Evolutionary conservation across 805 yeast genomes (phyloP), one percentile per base, ranked within the genome.

Genomic region (Ogataea chonburiensis): DNA sequence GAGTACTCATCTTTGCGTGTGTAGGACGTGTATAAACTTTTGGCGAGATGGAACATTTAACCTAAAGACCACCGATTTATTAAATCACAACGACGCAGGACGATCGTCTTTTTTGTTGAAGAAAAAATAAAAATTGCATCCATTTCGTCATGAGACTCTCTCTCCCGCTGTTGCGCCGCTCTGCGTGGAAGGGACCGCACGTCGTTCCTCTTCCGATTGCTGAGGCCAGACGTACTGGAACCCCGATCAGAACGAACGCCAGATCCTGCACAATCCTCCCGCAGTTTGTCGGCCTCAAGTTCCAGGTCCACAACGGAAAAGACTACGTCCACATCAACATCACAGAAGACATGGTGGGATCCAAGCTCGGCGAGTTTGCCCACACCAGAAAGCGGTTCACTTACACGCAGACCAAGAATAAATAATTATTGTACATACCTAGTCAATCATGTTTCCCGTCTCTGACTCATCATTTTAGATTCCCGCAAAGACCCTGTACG

Each of bases 341-440:
- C 18, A 77, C 83, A 7, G 97, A 93, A 58, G 93, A 93, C 52
- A 93, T 93, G 98, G 96, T 93, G 42, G 98, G 98, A 13, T 76
- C 81, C 49, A 93, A 91, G 59, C 67, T 93, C 38, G 98, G 98
- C 2, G 97, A 91, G 61, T 93, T 86, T 68, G 95, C 95, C 2
- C 86, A 89, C 37, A 93, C 98, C 1, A 77, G 98, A 64, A 86
- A 86, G 75, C 78, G 82, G 58, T 86, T 86, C 64, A 78, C 75
- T 45, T 88, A 85, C 66, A 84, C 88, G 34, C 84, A 75, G 61
- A 77, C 88, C 21, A 82, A 82, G 71, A 82, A 81, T 55, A 74
- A 68, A 53, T 63, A 49, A 41, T 12, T 37, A 34, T 28, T 47
- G 40, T 36, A 33, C 40, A 44, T 30, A 37, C 27, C 22, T 30